Percentiles rank a stretch among this genome's conserved stretches.
Evolutionary conservation across 2,329 filamentous ascomycete species (phyloP).

Genomic region (Paecilomyces fulvus): DNA sequence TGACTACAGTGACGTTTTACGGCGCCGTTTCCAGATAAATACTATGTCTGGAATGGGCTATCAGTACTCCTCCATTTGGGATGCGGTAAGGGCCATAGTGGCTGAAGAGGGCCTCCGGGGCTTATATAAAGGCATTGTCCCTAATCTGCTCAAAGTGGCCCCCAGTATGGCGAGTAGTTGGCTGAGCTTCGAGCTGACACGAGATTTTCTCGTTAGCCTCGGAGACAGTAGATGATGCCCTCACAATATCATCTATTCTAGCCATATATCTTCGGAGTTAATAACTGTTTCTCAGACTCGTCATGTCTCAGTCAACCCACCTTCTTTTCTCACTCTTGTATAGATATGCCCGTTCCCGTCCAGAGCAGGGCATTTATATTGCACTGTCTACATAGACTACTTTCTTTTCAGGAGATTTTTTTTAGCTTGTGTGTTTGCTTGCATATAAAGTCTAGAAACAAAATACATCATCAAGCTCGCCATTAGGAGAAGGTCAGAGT

Average conservation of each 20-base stretch:
- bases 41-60: slow-evolving; percentile 99
- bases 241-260: not conserved
- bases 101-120: slow-evolving; percentile 74
- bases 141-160: slow-evolving; percentile 92
- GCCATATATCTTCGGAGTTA: not conserved
- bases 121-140: slow-evolving; percentile 91
- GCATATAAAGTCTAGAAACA: not conserved
- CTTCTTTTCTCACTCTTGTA: not conserved
- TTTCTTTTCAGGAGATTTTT: not conserved
- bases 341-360: not conserved
- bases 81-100: slow-evolving; percentile 75
- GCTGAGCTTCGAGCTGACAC: slow-evolving; percentile 90
- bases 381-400: not conserved
- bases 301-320: not conserved
- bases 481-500: not conserved
- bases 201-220: slow-evolving; percentile 70
- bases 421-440: not conserved
- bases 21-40: slow-evolving; percentile 94
- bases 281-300: not conserved
- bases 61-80: slow-evolving; percentile 78
- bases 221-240: slow-evolving; percentile 16
- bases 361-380: not conserved
- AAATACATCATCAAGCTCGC: not conserved
- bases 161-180: slow-evolving; percentile 98
- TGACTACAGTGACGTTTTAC: slow-evolving; percentile 62